Evolutionary conservation across 2,329 filamentous ascomycete genomes (phyloP).

Genomic region (Whalleya microplaca): DNA sequence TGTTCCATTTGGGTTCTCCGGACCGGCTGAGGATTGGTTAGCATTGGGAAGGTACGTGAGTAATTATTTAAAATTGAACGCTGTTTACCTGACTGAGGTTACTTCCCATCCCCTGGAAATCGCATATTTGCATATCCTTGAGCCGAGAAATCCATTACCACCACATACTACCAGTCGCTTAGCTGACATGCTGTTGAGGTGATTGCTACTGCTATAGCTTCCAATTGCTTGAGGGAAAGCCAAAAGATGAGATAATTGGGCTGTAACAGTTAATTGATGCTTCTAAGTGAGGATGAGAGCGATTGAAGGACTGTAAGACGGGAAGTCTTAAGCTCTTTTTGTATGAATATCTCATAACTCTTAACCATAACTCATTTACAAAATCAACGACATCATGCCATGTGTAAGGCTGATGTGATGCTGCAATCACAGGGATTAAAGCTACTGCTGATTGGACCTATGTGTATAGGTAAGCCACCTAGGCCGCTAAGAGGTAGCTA

Average conservation of each 20-base stretch:
- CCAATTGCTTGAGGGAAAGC: slow-evolving; percentile 19
- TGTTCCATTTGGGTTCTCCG: slow-evolving; percentile 83
- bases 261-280: background rate
- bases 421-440: background rate
- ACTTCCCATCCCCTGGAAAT: slow-evolving; percentile 88
- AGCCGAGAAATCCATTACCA: slow-evolving; percentile 89
- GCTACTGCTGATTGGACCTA: background rate
- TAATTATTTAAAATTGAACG: background rate
- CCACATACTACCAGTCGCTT: slow-evolving; percentile 91
- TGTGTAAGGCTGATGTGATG: slow-evolving; percentile 28
- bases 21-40: slow-evolving; percentile 67
- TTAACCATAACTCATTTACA: background rate
- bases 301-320: background rate
- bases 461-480: background rate
- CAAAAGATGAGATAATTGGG: slow-evolving; percentile 7
- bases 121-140: slow-evolving; percentile 88
- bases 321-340: background rate
- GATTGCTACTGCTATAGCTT: slow-evolving; percentile 15
- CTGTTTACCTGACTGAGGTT: slow-evolving; percentile 79
- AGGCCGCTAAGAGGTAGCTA: too few relatives aligned
- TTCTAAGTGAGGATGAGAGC: background rate
- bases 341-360: background rate
- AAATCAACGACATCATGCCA: slow-evolving; percentile 3
- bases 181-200: slow-evolving; percentile 51
- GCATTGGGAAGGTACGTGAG: slow-evolving; percentile 1